These are phyloP conservation scores for Tricholoma furcatifolium DNA, from an alignment of 768 basidiomycete species.

Conservation along the genomic window DNA sequence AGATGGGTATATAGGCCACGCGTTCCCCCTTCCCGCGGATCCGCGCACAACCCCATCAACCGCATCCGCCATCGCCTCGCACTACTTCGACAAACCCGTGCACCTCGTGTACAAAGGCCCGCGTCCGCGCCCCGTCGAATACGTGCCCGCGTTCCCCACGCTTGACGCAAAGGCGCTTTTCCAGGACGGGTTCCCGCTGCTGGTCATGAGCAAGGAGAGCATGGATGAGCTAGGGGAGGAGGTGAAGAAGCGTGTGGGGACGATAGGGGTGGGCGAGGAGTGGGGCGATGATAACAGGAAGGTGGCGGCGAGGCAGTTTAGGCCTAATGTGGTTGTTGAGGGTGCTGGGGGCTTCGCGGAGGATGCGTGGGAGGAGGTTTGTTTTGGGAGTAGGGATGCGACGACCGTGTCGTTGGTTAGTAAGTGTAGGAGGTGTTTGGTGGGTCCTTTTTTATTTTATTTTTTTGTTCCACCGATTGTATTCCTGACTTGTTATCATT, in stretches of 20 bases:
- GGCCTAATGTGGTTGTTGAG: slow-evolving; percentile 71
- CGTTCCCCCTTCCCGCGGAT: slow-evolving; percentile 25
- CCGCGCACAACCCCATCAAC: slow-evolving; percentile 47
- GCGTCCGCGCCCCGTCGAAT: slow-evolving; percentile 41
- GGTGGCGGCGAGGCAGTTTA: slow-evolving; percentile 37
- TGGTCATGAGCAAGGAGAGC: slow-evolving; percentile 69
- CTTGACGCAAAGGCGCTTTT: slow-evolving; percentile 55
- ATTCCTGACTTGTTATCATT: no score
- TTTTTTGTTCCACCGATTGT: background rate
- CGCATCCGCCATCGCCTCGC: slow-evolving; percentile 58
- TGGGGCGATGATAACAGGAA: slow-evolving; percentile 9
- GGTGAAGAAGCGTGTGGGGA: slow-evolving; percentile 44
- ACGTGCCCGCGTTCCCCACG: slow-evolving; percentile 49
- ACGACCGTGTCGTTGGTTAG: slow-evolving; percentile 58
- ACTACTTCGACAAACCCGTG: slow-evolving; percentile 60
- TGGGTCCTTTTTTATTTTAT: slow-evolving; percentile 29
- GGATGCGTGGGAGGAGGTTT: slow-evolving; percentile 65
- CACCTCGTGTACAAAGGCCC: slow-evolving; percentile 70
- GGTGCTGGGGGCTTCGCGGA: slow-evolving; percentile 73
- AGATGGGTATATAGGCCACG: slow-evolving; percentile 67
- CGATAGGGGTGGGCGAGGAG: slow-evolving; percentile 14
- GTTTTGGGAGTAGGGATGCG: slow-evolving; percentile 42
- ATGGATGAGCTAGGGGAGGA: slow-evolving; percentile 49
- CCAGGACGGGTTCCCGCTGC: slow-evolving; percentile 72
- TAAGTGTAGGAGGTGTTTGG: slow-evolving; percentile 71